Percentiles rank a stretch among this genome's conserved stretches.
Evolutionary conservation across 2,329 filamentous ascomycete species (phyloP).

Genomic region (Fusarium sp.): DNA sequence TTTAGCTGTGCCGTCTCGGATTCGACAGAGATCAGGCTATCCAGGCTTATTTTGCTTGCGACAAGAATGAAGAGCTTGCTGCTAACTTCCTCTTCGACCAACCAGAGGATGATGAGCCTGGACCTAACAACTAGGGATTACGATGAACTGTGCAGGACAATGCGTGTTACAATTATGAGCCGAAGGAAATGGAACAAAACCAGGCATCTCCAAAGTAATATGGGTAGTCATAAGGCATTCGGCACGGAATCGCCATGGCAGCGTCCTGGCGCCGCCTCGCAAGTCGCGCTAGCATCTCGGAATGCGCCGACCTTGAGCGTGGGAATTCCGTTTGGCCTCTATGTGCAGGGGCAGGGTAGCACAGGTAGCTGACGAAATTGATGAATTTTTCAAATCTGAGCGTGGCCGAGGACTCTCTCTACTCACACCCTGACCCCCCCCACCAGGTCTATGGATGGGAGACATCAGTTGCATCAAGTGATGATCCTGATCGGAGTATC

Average conservation of each 20-base stretch:
- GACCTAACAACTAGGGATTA: conserved; percentile 56
- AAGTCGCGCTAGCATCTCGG: conserved; percentile 33
- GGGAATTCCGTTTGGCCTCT: conserved; percentile 35
- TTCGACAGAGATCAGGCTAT: conserved; percentile 95
- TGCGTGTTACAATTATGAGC: conserved; percentile 48
- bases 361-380: conserved; percentile 47
- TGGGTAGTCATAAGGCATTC: conserved; percentile 40
- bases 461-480: background rate
- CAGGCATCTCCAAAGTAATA: conserved; percentile 46
- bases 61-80: conserved; percentile 98
- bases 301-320: conserved; percentile 34
- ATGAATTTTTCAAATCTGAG: conserved; percentile 27
- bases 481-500: background rate
- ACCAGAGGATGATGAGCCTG: conserved; percentile 82
- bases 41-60: conserved; percentile 98
- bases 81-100: conserved; percentile 99
- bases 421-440: background rate
- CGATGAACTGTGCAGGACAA: conserved; percentile 43
- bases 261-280: conserved; percentile 34
- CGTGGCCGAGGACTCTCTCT: background rate
- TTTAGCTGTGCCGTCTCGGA: conserved; percentile 87
- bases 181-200: conserved; percentile 40
- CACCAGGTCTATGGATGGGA: too few relatives aligned
- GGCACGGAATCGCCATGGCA: conserved; percentile 36
- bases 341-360: conserved; percentile 36